A percentile compares a stretch with the other conserved stretches of the same genome.
Evolutionary conservation across 805 yeast genomes (phyloP).

Genomic region (Wickerhamomyces sydowiorum): DNA sequence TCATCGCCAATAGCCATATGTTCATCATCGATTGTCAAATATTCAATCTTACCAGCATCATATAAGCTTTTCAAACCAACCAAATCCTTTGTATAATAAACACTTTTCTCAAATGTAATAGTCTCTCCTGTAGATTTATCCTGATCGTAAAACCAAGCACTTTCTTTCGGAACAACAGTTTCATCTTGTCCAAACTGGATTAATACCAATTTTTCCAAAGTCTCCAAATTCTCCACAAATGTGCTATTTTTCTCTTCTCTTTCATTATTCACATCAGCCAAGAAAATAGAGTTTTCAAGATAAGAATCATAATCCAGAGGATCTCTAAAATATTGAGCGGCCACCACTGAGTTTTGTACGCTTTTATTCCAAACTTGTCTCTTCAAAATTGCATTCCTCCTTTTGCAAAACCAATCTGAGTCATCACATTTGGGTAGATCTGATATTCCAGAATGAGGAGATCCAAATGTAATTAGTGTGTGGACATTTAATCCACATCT

Average conservation of each 20-base stretch:
- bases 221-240: slow-evolving; percentile 38
- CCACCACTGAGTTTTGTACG: slow-evolving; percentile 52
- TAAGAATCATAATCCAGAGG: slow-evolving; percentile 47
- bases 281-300: slow-evolving; percentile 47
- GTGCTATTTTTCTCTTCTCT: slow-evolving; percentile 26
- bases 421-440: slow-evolving; percentile 59
- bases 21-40: slow-evolving; percentile 43
- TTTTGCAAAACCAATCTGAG: slow-evolving; percentile 53
- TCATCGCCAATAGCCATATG: slow-evolving; percentile 64
- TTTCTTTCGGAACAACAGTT: slow-evolving; percentile 68
- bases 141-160: slow-evolving; percentile 59
- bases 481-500: slow-evolving; percentile 43
- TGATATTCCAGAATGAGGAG: slow-evolving; percentile 73
- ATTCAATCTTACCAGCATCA: slow-evolving; percentile 38
- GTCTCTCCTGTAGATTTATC: slow-evolving; percentile 36
- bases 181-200: slow-evolving; percentile 54
- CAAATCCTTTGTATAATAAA: slow-evolving; percentile 44
- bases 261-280: slow-evolving; percentile 69
- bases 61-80: slow-evolving; percentile 53
- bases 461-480: slow-evolving; percentile 66
- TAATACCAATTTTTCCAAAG: slow-evolving; percentile 50
- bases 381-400: slow-evolving; percentile 47
- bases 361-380: slow-evolving; percentile 53
- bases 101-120: slow-evolving; percentile 43
- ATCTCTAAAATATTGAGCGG: slow-evolving; percentile 77